Evolutionary conservation across 2,329 filamentous ascomycete genomes (phyloP), one percentile per base, ranked within the genome.

Genomic region (Botryotinia convoluta): DNA sequence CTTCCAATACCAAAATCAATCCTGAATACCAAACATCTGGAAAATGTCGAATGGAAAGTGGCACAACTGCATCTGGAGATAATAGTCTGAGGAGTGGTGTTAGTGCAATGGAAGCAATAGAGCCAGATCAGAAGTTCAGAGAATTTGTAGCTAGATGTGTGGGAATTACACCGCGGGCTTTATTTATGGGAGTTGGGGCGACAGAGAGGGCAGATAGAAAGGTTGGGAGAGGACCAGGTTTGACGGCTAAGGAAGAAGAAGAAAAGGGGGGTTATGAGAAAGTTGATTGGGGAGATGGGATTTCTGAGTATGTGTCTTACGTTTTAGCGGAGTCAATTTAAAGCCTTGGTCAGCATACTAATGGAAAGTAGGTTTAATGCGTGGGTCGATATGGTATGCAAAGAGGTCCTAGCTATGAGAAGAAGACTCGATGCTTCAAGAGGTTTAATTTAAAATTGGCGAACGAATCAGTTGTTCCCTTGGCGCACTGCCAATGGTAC

Each of bases 321-420:
- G 3, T 26, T 12, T 57, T 42, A 7, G 4, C 12, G 42, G 7
- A 3, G n/a, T 4, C 4, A 1, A 32, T 16, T 22, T 39, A 4
- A 6, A 14, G n/a, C 20, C 4, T 51, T 1, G 22, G 4, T 18
- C 26, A 1, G 3, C 20, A 37, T 51, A 26, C 65, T 68, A 32
- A 68, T 7, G 48, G 18, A 10, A 29, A 48, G 7, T 20, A 71
- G 69, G 35, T 71, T 57, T 14, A 60, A 71, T 44, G 69, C 26
- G 0, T 71, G 69, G 59, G 69, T 71, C 9, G 69, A 71, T 35
- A 71, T 71, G 69, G 69, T 71, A 32, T 71, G 59, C 20, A 71
- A 64, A 29, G 69, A 71, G 7, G 69, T 71, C 7, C 26, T 71
- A 8, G 44, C 45, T 8, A 71, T 71, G 69, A 71, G 69, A 9